These are phyloP conservation scores for Chalara sp. DNA, from an alignment of 2,329 filamentous ascomycete species.

Conservation along the genomic window DNA sequence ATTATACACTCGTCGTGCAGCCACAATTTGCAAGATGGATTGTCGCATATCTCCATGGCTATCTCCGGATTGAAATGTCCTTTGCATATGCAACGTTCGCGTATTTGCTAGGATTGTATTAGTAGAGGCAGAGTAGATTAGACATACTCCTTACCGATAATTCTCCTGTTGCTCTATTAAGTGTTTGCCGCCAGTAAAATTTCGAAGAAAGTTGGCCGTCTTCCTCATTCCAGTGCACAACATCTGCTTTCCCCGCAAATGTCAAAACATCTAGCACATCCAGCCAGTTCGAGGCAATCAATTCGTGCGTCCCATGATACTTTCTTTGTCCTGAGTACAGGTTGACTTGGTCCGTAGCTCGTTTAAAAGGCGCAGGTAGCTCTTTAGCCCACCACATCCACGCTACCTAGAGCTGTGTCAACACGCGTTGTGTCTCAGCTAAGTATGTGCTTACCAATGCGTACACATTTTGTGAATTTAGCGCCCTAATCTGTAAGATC, in stretches of 20 bases:
- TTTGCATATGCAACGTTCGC: constrained; percentile 30
- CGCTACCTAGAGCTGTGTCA: constrained; percentile 6
- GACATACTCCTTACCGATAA: constrained; percentile 22
- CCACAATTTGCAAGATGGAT: constrained; percentile 26
- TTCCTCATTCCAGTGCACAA: constrained; percentile 41
- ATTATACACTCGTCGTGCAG: constrained; percentile 31
- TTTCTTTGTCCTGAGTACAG: constrained; percentile 30
- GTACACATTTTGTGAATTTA: constrained; percentile 67
- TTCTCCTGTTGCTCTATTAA: constrained; percentile 21
- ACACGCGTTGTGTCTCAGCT: no score
- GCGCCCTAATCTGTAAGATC: constrained; percentile 70
- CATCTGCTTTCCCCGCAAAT: constrained; percentile 38
- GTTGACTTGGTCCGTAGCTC: constrained; percentile 13
- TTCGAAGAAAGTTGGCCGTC: constrained; percentile 28
- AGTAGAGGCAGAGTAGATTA: no score
- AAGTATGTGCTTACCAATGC: constrained; percentile 39
- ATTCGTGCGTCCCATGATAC: constrained; percentile 44
- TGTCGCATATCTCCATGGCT: constrained; percentile 29
- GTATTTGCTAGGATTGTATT: constrained; percentile 7
- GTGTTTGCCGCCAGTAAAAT: constrained; percentile 33
- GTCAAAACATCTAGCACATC: constrained; percentile 45
- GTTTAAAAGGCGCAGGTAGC: constrained; percentile 27
- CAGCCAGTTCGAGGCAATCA: constrained; percentile 48
- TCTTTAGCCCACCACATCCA: constrained; percentile 51
- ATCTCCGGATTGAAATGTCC: constrained; percentile 29